Percentiles rank a stretch among this genome's conserved stretches.
These are phyloP conservation scores for Narthecium ossifragum DNA, from an alignment of 106 monocot genomes.

Conservation along the genomic window DNA sequence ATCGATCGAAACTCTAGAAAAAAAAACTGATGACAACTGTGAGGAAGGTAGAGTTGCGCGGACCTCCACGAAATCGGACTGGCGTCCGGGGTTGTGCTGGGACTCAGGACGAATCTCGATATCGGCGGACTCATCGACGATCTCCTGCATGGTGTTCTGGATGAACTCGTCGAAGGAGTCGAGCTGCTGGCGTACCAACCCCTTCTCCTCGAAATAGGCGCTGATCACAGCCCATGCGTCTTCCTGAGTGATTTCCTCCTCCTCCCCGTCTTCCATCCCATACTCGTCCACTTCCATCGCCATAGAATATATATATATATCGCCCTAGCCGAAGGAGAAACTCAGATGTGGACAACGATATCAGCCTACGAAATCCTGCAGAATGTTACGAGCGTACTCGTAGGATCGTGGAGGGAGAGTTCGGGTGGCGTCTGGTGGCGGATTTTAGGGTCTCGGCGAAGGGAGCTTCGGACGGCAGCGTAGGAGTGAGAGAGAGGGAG, in stretches of 20 bases:
- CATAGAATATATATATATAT: constrained; percentile 1
- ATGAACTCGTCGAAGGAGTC: constrained; percentile 98
- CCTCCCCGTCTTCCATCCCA: constrained; percentile 41
- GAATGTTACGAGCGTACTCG: too few species aligned
- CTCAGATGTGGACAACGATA: too few species aligned
- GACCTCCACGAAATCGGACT: constrained; percentile 86
- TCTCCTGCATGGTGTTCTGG: constrained; percentile 98
- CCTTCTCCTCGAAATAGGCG: constrained; percentile 99
- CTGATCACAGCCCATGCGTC: constrained; percentile 99
- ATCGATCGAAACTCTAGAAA: too few species aligned
- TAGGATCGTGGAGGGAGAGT: too few species aligned
- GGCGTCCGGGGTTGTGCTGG: constrained; percentile 90
- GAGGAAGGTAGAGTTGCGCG: too few species aligned
- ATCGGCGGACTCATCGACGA: constrained; percentile 89
- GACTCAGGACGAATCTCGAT: constrained; percentile 98
- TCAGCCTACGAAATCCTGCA: too few species aligned
- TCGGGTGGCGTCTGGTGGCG: too few species aligned
- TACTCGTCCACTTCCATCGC: constrained; percentile 18
- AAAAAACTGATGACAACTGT: too few species aligned
- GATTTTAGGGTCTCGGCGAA: too few species aligned
- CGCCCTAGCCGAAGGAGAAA: too few species aligned
- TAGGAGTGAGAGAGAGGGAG: too few species aligned
- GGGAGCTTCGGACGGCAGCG: too few species aligned
- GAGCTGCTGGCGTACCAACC: constrained; percentile 92
- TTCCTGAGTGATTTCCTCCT: constrained; percentile 95